These are phyloP conservation scores for Coemansia sp. DNA, from an alignment of 192 early-diverging fungal genomes.

Conservation along the genomic window DNA sequence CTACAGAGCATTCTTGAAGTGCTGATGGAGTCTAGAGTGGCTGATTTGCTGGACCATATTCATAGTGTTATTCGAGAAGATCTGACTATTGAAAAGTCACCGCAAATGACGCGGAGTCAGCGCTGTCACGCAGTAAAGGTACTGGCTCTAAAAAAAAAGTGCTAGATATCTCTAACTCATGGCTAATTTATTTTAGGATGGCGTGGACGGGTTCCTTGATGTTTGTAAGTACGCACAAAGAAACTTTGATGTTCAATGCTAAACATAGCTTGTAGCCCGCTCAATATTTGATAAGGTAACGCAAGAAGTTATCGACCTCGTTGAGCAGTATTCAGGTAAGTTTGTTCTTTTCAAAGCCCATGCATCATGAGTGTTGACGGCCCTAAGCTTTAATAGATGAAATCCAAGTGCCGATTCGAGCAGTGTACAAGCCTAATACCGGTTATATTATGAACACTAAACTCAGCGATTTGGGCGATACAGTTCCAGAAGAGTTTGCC, in stretches of 20 bases:
- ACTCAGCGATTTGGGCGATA: constrained; percentile 41
- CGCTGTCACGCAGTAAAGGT: constrained; percentile 82
- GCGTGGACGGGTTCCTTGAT: constrained; percentile 81
- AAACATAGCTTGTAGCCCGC: constrained; percentile 11
- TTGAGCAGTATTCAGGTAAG: constrained; percentile 51
- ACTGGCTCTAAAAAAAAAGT: background rate
- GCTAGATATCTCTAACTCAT: background rate
- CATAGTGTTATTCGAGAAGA: constrained; percentile 71
- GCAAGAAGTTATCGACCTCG: constrained; percentile 31
- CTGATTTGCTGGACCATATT: constrained; percentile 51
- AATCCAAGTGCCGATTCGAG: constrained; percentile 61
- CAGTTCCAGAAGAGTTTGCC: constrained; percentile 67
- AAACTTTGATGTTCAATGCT: background rate
- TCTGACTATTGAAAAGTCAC: constrained; percentile 64
- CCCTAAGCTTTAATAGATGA: constrained; percentile 36
- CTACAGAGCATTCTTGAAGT: constrained; percentile 50
- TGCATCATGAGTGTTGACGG: background rate
- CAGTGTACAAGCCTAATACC: constrained; percentile 58
- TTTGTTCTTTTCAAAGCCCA: background rate
- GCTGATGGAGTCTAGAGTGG: constrained; percentile 42
- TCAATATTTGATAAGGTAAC: constrained; percentile 44
- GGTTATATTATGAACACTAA: constrained; percentile 63
- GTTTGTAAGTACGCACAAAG: constrained; percentile 57
- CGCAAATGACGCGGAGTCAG: constrained; percentile 77
- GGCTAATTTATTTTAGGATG: constrained; percentile 46